Evolutionary conservation across 208 protist species (phyloP), one percentile per base, ranked within the genome.

Genomic region (Blastocrithidia nonstop): DNA sequence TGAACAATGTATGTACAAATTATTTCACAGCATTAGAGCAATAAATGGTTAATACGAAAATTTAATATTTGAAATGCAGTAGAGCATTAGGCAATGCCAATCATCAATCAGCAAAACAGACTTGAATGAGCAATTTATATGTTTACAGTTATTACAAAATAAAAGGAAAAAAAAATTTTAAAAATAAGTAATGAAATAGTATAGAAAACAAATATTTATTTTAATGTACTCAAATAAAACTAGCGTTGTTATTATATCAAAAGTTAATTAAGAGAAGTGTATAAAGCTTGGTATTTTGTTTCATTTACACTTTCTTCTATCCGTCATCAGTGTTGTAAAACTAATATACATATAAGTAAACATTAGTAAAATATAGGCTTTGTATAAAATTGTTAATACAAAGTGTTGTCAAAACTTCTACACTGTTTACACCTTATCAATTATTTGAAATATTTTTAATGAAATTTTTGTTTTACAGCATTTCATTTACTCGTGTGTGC

Each of bases 181-280:
- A 47, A 7, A 38, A 0, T 44, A 36, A 35, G 42, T 21, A 0
- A 37, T 25, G 42, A 0, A 7, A 39, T 32, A 7, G 15, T 8
- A 47, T 32, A 37, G 41, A 35, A 47, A 47, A 20, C 42, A 37
- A 37, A 47, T 16, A 35, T 13, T 16, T 35, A n/a, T 35, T 35
- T 15, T 13, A 35, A n/a, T 35, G 13, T 15, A 35, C 29, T 15
- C 15, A 16, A 35, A 35, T 16, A 35, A 17, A 15, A 43, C 9
- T 26, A 11, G 33, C 9, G 33, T 9, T 11, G 38, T 26, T 26
- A 43, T 38, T 9, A 43, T 11, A 15, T 11, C 11, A 23, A 9
- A 43, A 9, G 9, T 23, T 43, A 26, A 11, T 26, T 23, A 15
- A 43, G 11, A 38, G 9, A 43, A 26, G 9, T 23, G 16, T 11